Percentiles rank a stretch among this genome's conserved stretches.
phyloP scores from a whole-genome alignment of 345 rosid species.

The Odontarrhena argentea region DNA sequence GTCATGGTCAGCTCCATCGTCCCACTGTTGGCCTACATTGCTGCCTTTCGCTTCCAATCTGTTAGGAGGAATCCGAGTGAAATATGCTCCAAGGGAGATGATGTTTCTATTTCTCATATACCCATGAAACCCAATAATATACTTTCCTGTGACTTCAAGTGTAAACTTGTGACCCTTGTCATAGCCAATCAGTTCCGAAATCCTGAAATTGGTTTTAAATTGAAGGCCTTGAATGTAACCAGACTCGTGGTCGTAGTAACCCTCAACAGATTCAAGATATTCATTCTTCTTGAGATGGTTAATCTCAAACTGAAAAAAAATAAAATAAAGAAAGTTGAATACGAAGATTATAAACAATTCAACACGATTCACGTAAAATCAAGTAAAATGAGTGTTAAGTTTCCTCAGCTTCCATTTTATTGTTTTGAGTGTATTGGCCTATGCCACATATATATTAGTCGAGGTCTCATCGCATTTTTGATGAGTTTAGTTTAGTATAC shows the following conservation, averaged over 20 bases:
- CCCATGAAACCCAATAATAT: constrained; percentile 26
- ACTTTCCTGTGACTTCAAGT: background rate
- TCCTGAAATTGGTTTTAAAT: constrained; percentile 27
- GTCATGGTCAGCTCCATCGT: constrained; percentile 18
- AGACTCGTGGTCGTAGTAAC: constrained; percentile 9
- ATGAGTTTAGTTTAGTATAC: background rate
- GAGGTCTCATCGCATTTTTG: too few species aligned
- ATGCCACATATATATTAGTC: too few species aligned
- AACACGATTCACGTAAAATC: too few species aligned
- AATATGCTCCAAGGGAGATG: constrained; percentile 23
- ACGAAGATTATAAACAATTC: too few species aligned
- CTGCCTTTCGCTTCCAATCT: constrained; percentile 5
- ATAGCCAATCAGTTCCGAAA: constrained; percentile 29
- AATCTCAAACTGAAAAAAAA: background rate
- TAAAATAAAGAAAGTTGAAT: background rate
- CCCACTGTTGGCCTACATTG: constrained; percentile 2
- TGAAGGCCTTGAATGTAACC: constrained; percentile 36
- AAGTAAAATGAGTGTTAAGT: too few species aligned
- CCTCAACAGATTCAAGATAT: constrained; percentile 7
- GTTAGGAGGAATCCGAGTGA: background rate
- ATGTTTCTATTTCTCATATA: constrained; percentile 1
- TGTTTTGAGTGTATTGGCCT: too few species aligned
- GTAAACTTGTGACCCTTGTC: constrained; percentile 26
- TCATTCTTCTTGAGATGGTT: constrained; percentile 4
- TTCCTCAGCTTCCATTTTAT: too few species aligned